A percentile compares a stretch with the other conserved stretches of the same genome.
phyloP scores from a whole-genome alignment of 2,329 filamentous ascomycete genomes.

The Cercospora janseana region DNA sequence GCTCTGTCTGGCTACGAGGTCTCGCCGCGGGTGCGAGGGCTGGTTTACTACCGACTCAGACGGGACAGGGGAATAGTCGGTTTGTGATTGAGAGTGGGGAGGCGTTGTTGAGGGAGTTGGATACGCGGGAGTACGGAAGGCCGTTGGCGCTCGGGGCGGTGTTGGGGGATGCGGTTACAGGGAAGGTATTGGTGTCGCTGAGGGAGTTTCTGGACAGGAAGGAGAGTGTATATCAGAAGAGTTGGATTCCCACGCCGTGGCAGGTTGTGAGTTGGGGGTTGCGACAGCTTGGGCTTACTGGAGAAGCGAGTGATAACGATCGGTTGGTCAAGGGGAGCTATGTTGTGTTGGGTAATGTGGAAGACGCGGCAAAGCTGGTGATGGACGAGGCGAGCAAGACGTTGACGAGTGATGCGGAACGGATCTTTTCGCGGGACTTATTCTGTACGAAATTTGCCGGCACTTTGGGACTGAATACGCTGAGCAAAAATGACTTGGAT shows the following conservation, averaged over 20 bases:
- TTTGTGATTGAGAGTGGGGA: conserved; percentile 57
- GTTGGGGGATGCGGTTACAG: conserved; percentile 69
- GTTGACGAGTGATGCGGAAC: conserved; percentile 37
- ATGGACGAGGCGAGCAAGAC: conserved; percentile 35
- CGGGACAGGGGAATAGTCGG: conserved; percentile 42
- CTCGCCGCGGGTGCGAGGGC: conserved; percentile 66
- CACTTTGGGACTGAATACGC: conserved; percentile 28
- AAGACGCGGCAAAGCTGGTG: conserved; percentile 48
- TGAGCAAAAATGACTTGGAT: conserved; percentile 50
- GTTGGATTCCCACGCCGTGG: conserved; percentile 69
- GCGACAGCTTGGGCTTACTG: conserved; percentile 52
- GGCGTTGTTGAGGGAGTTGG: conserved; percentile 66
- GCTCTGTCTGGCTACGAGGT: conserved; percentile 73
- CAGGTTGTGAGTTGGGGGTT: conserved; percentile 72
- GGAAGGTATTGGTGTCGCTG: conserved; percentile 67
- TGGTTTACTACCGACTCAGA: conserved; percentile 55
- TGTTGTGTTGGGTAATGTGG: conserved; percentile 64
- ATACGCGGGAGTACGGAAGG: conserved; percentile 73
- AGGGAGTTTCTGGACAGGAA: conserved; percentile 63
- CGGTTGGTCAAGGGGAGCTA: conserved; percentile 61
- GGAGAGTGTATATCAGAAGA: conserved; percentile 69
- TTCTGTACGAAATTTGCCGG: conserved; percentile 32
- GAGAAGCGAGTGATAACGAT: conserved; percentile 44
- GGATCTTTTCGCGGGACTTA: conserved; percentile 35
- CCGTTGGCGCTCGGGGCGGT: conserved; percentile 79